Evolutionary conservation across 345 rosid species (phyloP).

Genomic region (Conringia planisiliqua): DNA sequence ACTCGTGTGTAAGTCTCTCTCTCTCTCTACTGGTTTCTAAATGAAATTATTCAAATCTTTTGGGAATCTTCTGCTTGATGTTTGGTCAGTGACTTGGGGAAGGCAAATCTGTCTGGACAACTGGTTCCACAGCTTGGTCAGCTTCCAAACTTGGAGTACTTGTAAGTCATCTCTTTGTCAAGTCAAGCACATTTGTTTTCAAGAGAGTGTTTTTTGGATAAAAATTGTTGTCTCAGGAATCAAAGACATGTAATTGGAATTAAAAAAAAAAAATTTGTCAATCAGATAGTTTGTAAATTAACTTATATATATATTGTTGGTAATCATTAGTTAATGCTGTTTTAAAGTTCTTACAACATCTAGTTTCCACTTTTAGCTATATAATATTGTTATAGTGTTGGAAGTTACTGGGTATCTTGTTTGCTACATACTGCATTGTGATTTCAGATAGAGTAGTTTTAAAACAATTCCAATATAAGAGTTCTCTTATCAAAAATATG

Average conservation of each 20-base stretch:
- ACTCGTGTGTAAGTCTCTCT: conserved; percentile 61
- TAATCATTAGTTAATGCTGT: too few species aligned
- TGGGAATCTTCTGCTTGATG: background rate
- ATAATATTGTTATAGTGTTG: background rate
- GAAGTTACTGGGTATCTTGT: too few species aligned
- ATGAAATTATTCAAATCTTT: background rate
- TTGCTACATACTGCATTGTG: background rate
- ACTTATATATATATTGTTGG: too few species aligned
- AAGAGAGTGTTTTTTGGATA: too few species aligned
- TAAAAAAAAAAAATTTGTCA: too few species aligned
- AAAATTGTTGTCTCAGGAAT: too few species aligned
- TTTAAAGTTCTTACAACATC: too few species aligned
- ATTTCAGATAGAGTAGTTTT: too few species aligned
- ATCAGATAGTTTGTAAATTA: too few species aligned
- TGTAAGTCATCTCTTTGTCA: conserved; percentile 43
- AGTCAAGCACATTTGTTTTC: background rate
- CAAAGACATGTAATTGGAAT: too few species aligned
- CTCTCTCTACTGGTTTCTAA: background rate
- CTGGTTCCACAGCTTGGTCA: conserved; percentile 31
- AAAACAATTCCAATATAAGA: too few species aligned
- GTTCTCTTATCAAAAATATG: background rate
- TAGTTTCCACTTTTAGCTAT: too few species aligned
- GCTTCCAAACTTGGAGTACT: conserved; percentile 67
- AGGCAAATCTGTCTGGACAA: conserved; percentile 31
- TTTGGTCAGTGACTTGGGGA: conserved; percentile 34